A percentile compares a stretch with the other conserved stretches of the same genome.
These are phyloP conservation scores for Coemansia sp. DNA, from an alignment of 192 early-diverging fungal species.

Conservation along the genomic window DNA sequence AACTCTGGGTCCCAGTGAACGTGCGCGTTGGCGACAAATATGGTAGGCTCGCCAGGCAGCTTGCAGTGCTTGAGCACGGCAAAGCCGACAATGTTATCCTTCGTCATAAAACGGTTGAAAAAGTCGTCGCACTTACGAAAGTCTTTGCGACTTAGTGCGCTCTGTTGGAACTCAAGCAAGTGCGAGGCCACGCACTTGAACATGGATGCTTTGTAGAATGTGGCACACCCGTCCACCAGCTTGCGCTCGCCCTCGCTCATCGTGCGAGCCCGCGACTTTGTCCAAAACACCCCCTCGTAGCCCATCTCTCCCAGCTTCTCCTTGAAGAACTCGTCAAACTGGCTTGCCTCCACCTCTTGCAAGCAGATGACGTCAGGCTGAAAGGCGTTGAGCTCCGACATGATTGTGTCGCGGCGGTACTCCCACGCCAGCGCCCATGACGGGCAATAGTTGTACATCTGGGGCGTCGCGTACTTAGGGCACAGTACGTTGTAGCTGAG, in stretches of 20 bases:
- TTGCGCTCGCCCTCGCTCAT: constrained; percentile 88
- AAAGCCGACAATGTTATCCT: constrained; percentile 91
- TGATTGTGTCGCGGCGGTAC: constrained; percentile 83
- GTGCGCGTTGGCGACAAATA: constrained; percentile 87
- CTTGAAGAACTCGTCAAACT: constrained; percentile 86
- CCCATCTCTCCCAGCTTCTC: constrained; percentile 62
- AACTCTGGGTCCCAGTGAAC: constrained; percentile 92
- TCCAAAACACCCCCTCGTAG: constrained; percentile 91
- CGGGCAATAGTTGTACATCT: constrained; percentile 89
- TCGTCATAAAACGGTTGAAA: constrained; percentile 95
- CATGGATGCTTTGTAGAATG: constrained; percentile 83
- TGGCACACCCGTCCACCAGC: constrained; percentile 93
- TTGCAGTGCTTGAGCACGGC: constrained; percentile 82
- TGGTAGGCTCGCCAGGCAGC: constrained; percentile 53
- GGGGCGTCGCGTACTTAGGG: constrained; percentile 84
- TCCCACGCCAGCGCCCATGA: constrained; percentile 94
- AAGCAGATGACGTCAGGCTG: constrained; percentile 91
- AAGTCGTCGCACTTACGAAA: constrained; percentile 90
- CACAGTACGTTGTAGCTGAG: constrained; percentile 92
- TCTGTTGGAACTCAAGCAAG: constrained; percentile 91
- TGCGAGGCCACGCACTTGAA: constrained; percentile 81
- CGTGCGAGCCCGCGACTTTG: constrained; percentile 90
- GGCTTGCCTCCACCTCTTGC: constrained; percentile 87
- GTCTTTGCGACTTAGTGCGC: constrained; percentile 81
- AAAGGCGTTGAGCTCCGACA: constrained; percentile 80